Evolutionary conservation across 805 yeast genomes (phyloP).

Genomic region (Hanseniaspora nectarophila): DNA sequence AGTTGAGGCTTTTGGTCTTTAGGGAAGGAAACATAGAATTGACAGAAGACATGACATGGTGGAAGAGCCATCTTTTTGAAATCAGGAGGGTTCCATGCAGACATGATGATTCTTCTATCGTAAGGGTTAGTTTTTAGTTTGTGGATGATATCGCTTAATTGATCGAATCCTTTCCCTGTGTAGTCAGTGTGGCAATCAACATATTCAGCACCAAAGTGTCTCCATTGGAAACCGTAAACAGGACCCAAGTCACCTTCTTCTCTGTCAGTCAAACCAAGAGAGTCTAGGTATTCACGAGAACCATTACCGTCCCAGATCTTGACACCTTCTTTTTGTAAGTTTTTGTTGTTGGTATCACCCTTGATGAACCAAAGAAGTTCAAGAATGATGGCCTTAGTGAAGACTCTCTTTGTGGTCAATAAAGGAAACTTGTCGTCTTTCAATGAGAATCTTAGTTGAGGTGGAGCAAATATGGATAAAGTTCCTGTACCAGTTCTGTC

Average conservation of each 20-base stretch:
- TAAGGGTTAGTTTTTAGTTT: conserved; percentile 80
- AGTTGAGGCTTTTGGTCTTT: conserved; percentile 50
- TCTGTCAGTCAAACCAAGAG: conserved; percentile 64
- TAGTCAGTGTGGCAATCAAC: conserved; percentile 78
- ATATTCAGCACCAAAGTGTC: conserved; percentile 95
- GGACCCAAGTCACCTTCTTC: conserved; percentile 95
- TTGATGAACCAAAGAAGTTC: conserved; percentile 87
- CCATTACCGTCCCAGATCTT: conserved; percentile 99
- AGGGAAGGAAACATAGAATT: conserved; percentile 87
- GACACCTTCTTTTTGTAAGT: conserved; percentile 71
- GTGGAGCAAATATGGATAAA: conserved; percentile 81
- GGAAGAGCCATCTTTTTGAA: conserved; percentile 91
- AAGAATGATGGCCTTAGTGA: conserved; percentile 74
- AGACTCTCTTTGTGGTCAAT: conserved; percentile 85
- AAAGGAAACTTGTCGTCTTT: conserved; percentile 68
- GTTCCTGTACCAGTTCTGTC: conserved; percentile 99
- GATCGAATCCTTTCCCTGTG: conserved; percentile 81
- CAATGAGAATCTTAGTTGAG: conserved; percentile 76
- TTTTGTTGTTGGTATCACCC: conserved; percentile 81
- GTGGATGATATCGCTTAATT: conserved; percentile 64
- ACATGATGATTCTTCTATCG: conserved; percentile 84
- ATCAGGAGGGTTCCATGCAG: conserved; percentile 99
- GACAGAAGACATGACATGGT: conserved; percentile 95
- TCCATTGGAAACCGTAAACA: conserved; percentile 98
- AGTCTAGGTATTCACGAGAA: conserved; percentile 77